These are phyloP conservation scores for Zymoseptoria ardabiliae DNA, from an alignment of 2,329 filamentous ascomycete species.

Conservation along the genomic window DNA sequence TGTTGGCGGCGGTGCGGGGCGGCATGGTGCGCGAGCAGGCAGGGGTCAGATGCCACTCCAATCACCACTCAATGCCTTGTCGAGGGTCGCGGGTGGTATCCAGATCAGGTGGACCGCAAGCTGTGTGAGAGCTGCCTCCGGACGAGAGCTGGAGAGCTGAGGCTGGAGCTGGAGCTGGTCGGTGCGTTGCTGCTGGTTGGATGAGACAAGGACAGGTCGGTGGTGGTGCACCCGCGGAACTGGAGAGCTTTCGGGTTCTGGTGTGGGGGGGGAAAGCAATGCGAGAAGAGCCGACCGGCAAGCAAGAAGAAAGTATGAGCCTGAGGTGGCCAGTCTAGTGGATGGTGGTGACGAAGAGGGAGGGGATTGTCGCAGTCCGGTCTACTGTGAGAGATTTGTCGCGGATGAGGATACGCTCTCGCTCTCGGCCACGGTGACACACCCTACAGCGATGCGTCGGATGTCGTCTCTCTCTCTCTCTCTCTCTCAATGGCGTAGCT, in stretches of 20 bases:
- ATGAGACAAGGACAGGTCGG: background rate
- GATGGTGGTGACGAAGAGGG: background rate
- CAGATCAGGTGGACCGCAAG: background rate
- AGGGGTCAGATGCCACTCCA: background rate
- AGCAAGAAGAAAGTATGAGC: background rate
- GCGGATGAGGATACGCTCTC: background rate
- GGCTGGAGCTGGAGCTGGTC: constrained; percentile 1
- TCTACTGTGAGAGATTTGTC: background rate
- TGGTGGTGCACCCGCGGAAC: background rate
- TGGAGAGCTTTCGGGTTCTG: background rate
- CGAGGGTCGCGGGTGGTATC: background rate
- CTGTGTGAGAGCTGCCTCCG: background rate
- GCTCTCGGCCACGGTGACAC: background rate
- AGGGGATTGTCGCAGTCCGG: background rate
- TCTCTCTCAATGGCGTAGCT: background rate
- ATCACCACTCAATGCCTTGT: background rate
- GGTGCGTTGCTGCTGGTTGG: background rate
- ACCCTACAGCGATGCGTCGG: background rate
- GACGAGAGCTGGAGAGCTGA: background rate
- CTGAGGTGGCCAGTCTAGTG: background rate
- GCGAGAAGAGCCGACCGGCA: constrained; percentile 3
- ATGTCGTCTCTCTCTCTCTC: too few relatives aligned
- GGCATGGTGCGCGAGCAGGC: constrained; percentile 54
- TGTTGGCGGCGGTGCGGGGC: constrained; percentile 63
- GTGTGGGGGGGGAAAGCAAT: background rate